Evolutionary conservation across 2,329 filamentous ascomycete genomes (phyloP).

Genomic region (Exophiala phaeomuriformis): DNA sequence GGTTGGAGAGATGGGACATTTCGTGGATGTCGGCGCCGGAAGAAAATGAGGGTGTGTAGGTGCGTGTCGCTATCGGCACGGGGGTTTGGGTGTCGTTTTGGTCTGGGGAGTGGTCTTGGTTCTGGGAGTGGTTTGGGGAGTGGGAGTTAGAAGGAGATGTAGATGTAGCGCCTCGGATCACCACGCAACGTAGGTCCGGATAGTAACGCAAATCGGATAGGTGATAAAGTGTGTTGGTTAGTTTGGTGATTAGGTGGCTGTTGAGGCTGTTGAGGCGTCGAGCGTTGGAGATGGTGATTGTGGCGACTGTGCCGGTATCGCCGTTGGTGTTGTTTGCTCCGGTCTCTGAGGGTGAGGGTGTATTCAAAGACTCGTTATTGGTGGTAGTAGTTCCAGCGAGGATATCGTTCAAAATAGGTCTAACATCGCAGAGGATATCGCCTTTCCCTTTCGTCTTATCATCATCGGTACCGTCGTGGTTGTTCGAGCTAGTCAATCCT

Average conservation of each 20-base stretch:
- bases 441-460: too few relatives aligned
- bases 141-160: background rate
- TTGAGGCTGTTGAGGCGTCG: constrained; percentile 30
- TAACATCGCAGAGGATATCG: too few relatives aligned
- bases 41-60: constrained; percentile 68
- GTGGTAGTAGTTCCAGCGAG: too few relatives aligned
- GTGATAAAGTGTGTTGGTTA: constrained; percentile 19
- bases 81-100: too few relatives aligned
- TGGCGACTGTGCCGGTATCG: constrained; percentile 22
- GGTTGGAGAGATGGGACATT: constrained; percentile 27
- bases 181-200: background rate
- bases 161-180: background rate
- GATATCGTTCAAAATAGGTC: too few relatives aligned
- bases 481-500: too few relatives aligned
- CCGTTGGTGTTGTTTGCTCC: background rate
- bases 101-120: too few relatives aligned
- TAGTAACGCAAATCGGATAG: constrained; percentile 32
- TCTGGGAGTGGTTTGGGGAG: too few relatives aligned
- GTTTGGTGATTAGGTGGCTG: constrained; percentile 21
- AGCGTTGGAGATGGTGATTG: constrained; percentile 28
- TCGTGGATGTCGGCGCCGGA: constrained; percentile 89
- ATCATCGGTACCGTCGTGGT: too few relatives aligned
- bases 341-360: too few relatives aligned
- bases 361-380: too few relatives aligned
- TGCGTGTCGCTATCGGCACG: too few relatives aligned